Base-by-base conservation (phyloP, 2,329 filamentous ascomycete species). In the Sclerotinia sclerotiorum region DNA sequence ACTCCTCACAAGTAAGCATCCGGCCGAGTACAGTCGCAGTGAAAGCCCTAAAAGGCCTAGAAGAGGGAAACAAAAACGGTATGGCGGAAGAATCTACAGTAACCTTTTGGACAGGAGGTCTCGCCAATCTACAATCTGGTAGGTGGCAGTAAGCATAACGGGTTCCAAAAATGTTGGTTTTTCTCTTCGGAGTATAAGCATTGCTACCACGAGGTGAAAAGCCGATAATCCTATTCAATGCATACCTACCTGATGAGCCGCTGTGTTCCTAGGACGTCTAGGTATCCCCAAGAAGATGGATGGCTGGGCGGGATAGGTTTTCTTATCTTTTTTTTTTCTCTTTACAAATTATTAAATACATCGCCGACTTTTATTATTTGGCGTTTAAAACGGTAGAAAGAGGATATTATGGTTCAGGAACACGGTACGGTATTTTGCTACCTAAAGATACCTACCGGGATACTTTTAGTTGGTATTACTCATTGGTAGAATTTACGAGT, bases 91-190 rank as follows among this genome's bases (percentile, higher is more conserved):
- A 56, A 67, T 67, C 65, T 52, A 32, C 65, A 27, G 56, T 42
- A 67, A 46, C n/a, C 24, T n/a, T 62, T 48, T 61, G 51, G 44
- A 67, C 56, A 61, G 44, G 44, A 61, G 58, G 58, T 61, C 58
- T 67, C 65, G 65, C 65, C 65, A 67, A 67, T 67, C 65, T 67
- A 67, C 65, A 67, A 67, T 61, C 57, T 62, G 58, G 44, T 35
- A 61, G 44, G 58, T 49, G 35, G n/a, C 27, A 66, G 48, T 48
- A 62, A 54, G 48, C 56, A 67, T 44, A 67, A 67, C 65, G 65
- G 65, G 56, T 67, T 52, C 56, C 44, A 62, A 60, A 61, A 55
- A 49, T 61, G 44, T 49, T 61, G 58, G 19, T 49, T 49, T 49
- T 61, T 61, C 39, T 42, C 48, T 62, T 67, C 56, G 65, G 35